A percentile compares a stretch with the other conserved stretches of the same genome.
phyloP scores from a whole-genome alignment of 2,329 filamentous ascomycete species.

The Truncatella angustata region DNA sequence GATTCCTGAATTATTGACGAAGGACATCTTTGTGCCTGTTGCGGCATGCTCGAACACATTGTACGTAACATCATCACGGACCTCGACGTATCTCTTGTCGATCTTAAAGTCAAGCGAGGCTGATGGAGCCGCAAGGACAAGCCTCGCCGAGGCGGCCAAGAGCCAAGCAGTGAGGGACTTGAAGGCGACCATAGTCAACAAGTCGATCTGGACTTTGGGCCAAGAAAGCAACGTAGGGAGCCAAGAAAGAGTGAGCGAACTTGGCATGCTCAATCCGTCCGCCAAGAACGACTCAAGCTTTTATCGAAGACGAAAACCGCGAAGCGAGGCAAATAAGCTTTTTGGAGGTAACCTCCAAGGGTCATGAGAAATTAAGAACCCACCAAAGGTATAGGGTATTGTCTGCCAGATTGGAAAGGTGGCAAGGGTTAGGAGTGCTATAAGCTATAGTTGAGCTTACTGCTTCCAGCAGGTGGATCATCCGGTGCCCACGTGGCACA shows the following conservation, averaged over 20 bases:
- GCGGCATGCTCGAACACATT: conserved; percentile 47
- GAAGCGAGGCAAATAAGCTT: conserved; percentile 3
- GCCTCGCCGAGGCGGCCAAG: neutral
- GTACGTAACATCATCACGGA: conserved; percentile 24
- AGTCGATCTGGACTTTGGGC: neutral
- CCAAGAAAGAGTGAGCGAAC: neutral
- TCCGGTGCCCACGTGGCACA: neutral
- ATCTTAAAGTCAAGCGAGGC: neutral
- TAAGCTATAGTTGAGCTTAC: neutral
- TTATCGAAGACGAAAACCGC: neutral
- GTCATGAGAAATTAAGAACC: no score
- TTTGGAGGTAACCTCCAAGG: neutral
- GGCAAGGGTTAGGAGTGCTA: neutral
- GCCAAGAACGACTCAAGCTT: neutral
- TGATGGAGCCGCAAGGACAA: neutral
- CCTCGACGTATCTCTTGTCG: conserved; percentile 17
- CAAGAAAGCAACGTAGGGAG: neutral
- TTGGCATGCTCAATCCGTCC: neutral
- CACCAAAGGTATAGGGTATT: neutral
- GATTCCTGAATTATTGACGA: conserved; percentile 48
- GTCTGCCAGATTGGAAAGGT: neutral
- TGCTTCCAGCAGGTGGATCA: neutral
- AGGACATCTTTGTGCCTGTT: conserved; percentile 42
- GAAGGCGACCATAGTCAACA: neutral
- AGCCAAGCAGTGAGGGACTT: neutral